A percentile compares a stretch with the other conserved stretches of the same genome.
Conservation (phyloP, 2,329 filamentous ascomycete genomes). For the Tolypocladium guangdongense region DNA sequence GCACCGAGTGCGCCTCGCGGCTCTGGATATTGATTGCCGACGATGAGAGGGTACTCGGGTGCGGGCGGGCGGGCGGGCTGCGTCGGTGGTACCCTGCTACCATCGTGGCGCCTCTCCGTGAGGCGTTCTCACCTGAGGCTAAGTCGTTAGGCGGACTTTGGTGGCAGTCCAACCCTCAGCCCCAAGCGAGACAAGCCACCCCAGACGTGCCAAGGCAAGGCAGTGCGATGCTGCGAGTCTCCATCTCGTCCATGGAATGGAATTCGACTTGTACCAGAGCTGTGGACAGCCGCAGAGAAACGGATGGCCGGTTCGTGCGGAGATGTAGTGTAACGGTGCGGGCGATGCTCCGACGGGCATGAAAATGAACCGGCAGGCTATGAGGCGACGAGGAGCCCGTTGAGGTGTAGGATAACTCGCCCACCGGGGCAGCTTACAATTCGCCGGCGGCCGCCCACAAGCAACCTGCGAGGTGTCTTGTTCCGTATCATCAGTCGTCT, state of each 20-base stretch:
- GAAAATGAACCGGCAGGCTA: background rate
- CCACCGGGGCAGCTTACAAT: background rate
- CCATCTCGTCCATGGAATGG: too few relatives aligned
- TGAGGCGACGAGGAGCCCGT: too few relatives aligned
- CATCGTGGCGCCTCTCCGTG: background rate
- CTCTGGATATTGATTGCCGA: background rate
- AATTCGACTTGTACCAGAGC: too few relatives aligned
- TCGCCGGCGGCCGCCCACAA: background rate
- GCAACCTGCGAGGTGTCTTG: background rate
- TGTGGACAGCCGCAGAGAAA: background rate
- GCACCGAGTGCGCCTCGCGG: background rate
- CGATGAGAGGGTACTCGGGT: background rate
- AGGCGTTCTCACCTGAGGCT: background rate
- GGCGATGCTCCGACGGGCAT: background rate
- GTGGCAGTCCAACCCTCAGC: background rate
- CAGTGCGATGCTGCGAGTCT: background rate
- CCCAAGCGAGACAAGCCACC: background rate
- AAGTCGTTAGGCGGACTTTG: too few relatives aligned
- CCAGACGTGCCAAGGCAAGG: background rate
- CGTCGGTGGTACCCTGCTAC: background rate
- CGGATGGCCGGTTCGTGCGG: background rate
- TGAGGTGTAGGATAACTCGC: too few relatives aligned
- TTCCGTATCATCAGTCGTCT: too few relatives aligned
- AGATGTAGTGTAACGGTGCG: background rate
- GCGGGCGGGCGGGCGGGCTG: background rate